These are phyloP conservation scores for Phytophthora brassicae DNA, from an alignment of 352 stramenopile genomes.

Conservation along the genomic window DNA sequence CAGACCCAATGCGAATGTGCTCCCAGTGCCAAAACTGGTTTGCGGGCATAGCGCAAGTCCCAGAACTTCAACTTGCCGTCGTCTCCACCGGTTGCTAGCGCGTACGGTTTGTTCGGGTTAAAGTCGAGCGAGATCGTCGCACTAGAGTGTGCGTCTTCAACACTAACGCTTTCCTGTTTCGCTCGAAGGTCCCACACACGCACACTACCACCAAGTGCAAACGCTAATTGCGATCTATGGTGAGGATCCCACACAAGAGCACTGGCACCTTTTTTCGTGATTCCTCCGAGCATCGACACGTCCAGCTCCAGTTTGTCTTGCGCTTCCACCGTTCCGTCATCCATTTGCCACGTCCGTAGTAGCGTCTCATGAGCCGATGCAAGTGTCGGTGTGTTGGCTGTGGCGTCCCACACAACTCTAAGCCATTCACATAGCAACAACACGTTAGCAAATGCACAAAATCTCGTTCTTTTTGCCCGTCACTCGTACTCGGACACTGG, in stretches of 20 bases:
- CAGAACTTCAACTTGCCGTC: conserved; percentile 98
- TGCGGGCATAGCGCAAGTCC: conserved; percentile 89
- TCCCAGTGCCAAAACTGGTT: conserved; percentile 82
- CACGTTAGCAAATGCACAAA: neutral
- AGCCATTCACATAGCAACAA: neutral
- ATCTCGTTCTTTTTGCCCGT: neutral
- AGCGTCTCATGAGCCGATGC: conserved; percentile 48
- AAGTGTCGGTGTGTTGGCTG: conserved; percentile 22
- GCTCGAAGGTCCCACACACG: conserved; percentile 75
- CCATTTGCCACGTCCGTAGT: conserved; percentile 57
- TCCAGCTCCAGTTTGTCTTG: conserved; percentile 55
- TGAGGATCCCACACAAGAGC: conserved; percentile 86
- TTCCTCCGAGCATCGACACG: conserved; percentile 40
- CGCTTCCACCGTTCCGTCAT: conserved; percentile 30
- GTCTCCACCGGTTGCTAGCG: conserved; percentile 90
- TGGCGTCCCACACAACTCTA: conserved; percentile 50
- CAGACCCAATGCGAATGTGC: conserved; percentile 95
- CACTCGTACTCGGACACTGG: conserved; percentile 46
- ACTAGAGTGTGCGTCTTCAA: conserved; percentile 64
- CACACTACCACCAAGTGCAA: conserved; percentile 60
- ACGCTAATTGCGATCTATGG: conserved; percentile 62
- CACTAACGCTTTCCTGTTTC: conserved; percentile 40
- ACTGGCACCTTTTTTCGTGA: conserved; percentile 30
- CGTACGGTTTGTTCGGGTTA: conserved; percentile 97
- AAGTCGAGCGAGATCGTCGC: conserved; percentile 92